A percentile compares a stretch with the other conserved stretches of the same genome.
phyloP scores from a whole-genome alignment of 352 stramenopile genomes.

The Phytophthora quininea region DNA sequence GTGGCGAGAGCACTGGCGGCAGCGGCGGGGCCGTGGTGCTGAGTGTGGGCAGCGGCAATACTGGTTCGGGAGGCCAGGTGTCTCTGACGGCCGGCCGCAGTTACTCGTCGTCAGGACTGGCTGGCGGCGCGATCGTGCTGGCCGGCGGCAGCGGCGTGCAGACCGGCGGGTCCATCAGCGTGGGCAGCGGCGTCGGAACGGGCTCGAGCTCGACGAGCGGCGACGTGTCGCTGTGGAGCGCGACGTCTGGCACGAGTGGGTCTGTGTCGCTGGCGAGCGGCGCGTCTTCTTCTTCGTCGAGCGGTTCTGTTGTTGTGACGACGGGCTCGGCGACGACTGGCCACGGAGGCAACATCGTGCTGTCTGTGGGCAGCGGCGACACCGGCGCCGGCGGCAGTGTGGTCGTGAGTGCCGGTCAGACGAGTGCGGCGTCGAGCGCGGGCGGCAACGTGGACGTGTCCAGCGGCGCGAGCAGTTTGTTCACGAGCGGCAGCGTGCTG shows the following conservation, averaged over 20 bases:
- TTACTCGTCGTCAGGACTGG: background rate
- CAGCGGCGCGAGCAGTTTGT: constrained; percentile 2
- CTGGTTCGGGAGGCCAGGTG: constrained; percentile 6
- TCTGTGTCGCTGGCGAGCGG: constrained; percentile 15
- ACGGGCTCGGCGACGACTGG: constrained; percentile 13
- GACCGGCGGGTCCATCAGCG: background rate
- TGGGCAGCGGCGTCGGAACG: background rate
- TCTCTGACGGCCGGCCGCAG: constrained; percentile 15
- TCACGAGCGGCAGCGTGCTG: constrained; percentile 9
- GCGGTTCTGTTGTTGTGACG: background rate
- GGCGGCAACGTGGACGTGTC: background rate
- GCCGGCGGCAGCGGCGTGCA: background rate
- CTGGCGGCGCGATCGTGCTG: constrained; percentile 5
- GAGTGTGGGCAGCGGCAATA: background rate
- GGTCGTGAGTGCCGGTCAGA: constrained; percentile 13
- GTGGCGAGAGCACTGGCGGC: constrained; percentile 21
- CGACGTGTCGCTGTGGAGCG: constrained; percentile 9
- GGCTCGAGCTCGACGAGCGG: constrained; percentile 2
- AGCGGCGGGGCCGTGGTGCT: constrained; percentile 23
- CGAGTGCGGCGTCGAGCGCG: constrained; percentile 3
- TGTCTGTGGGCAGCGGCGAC: constrained; percentile 7
- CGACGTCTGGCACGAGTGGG: constrained; percentile 3
- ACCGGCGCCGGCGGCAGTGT: constrained; percentile 5
- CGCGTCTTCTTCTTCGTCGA: background rate
- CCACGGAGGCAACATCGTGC: constrained; percentile 7